Percentiles rank a stretch among this genome's conserved stretches.
Conservation (phyloP, 2,329 filamentous ascomycete genomes). For the Aspergillus quadrilineatus region DNA sequence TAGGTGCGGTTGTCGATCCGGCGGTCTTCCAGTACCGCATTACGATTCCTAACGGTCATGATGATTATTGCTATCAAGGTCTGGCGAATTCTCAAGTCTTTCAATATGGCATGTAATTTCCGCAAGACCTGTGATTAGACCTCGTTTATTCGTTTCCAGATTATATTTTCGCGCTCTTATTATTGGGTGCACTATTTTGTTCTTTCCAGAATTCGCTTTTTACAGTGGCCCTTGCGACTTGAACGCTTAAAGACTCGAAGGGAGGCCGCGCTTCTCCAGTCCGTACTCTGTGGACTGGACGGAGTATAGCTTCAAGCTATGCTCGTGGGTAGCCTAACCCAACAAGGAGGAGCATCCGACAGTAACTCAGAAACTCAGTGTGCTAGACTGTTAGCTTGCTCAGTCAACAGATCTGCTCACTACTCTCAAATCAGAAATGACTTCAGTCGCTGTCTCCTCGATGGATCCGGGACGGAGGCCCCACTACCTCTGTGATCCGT, state of each 20-base stretch:
- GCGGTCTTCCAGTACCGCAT: neutral
- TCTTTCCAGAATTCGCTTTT: neutral
- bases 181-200: neutral
- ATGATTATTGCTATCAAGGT: neutral
- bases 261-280: neutral
- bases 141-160: neutral
- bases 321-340: neutral
- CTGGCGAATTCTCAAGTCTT: neutral
- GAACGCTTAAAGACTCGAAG: neutral
- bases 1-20: neutral
- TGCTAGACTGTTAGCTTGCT: neutral
- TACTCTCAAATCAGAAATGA: neutral
- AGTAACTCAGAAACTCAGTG: neutral
- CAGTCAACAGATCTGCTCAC: neutral
- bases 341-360: constrained; percentile 1
- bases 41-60: neutral
- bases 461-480: neutral
- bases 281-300: too few species aligned
- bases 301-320: neutral
- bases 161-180: neutral
- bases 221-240: neutral
- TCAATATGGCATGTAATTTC: neutral
- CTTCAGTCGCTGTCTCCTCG: neutral
- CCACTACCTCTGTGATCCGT: neutral
- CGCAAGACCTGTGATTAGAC: neutral